Percentiles rank a stretch among this genome's conserved stretches.
phyloP scores from a whole-genome alignment of 148 eudicot species.

The Vaccinium corymbosum region DNA sequence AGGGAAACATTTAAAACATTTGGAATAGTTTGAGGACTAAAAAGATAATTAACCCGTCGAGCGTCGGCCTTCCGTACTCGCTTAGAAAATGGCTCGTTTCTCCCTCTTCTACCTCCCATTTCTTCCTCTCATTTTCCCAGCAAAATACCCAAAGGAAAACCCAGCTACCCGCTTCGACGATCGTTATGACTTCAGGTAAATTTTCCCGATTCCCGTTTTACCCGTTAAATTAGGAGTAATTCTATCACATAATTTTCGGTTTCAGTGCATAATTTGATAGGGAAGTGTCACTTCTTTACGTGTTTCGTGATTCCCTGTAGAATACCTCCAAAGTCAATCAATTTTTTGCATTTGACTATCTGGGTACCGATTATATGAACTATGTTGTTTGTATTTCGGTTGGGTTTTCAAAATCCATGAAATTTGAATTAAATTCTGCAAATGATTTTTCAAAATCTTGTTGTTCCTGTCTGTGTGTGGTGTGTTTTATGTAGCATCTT shows the following conservation, averaged over 20 bases:
- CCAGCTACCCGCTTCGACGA: background rate
- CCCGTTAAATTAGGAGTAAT: background rate
- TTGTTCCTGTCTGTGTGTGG: background rate
- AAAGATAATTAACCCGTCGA: no score
- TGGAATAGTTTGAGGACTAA: no score
- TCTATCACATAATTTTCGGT: background rate
- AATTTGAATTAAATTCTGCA: background rate
- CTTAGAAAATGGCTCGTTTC: background rate
- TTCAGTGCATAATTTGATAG: background rate
- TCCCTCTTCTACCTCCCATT: background rate
- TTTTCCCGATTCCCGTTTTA: background rate
- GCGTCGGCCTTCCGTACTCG: background rate
- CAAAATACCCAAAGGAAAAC: background rate
- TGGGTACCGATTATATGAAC: background rate
- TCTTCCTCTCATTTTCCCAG: background rate
- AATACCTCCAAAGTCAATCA: conserved; percentile 1
- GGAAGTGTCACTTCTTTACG: background rate
- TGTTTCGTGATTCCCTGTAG: background rate
- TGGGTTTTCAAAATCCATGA: background rate
- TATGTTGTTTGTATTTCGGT: no score
- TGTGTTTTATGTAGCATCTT: background rate
- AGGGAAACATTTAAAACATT: no score
- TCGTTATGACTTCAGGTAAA: conserved; percentile 21
- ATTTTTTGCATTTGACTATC: conserved; percentile 8
- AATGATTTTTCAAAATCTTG: background rate